Evolutionary conservation across 208 protist genomes (phyloP).

Genomic region (Acanthamoeba triangularis): DNA sequence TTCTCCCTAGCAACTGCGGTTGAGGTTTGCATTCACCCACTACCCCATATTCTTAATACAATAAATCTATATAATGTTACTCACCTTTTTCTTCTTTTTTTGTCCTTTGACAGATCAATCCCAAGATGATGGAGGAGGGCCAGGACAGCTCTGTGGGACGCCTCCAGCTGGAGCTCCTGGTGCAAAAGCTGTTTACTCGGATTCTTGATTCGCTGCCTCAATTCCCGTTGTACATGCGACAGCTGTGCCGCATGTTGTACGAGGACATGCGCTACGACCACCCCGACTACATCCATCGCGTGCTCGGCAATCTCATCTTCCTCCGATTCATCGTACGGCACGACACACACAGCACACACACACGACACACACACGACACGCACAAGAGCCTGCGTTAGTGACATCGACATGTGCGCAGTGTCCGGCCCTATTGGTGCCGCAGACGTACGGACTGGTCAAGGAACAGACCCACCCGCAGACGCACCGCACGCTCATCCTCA

Average conservation of each 20-base stretch:
- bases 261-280: conserved; percentile 58
- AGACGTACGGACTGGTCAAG: background rate
- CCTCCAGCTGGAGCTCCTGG: conserved; percentile 41
- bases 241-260: conserved; percentile 48
- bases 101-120: conserved; percentile 26
- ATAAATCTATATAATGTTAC: background rate
- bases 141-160: background rate
- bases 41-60: no score
- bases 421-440: background rate
- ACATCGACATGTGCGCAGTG: background rate
- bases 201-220: background rate
- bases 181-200: conserved; percentile 18
- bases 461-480: background rate
- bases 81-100: background rate
- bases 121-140: background rate
- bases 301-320: conserved; percentile 74
- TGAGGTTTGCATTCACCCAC: background rate
- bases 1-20: background rate
- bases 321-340: conserved; percentile 60
- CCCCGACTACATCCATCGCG: conserved; percentile 32
- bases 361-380: no score
- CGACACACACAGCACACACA: no score
- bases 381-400: no score
- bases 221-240: conserved; percentile 38
- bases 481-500: conserved; percentile 79